Conservation (phyloP, 495 filamentous ascomycete genomes). For the Xanthoparmelia taractica region DNA sequence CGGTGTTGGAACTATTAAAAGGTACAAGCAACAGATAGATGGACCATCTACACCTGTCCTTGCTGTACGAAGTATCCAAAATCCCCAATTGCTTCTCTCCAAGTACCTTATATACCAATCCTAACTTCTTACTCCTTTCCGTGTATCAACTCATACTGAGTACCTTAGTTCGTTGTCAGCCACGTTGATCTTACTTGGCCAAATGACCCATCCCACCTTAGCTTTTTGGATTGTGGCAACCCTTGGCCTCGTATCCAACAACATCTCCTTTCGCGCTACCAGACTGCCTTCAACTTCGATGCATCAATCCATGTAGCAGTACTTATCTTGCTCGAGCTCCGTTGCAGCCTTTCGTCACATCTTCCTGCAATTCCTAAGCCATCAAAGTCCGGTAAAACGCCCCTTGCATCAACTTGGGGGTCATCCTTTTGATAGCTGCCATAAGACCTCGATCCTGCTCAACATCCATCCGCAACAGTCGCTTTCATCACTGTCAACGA, state of each 20-base stretch:
- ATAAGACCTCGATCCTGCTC: background rate
- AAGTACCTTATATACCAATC: background rate
- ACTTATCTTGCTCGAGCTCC: background rate
- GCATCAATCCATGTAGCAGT: background rate
- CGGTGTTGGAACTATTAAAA: too few relatives aligned
- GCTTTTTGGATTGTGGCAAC: background rate
- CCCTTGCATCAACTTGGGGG: slow-evolving; percentile 9
- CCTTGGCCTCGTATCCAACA: background rate
- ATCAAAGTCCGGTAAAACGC: background rate
- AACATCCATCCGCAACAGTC: slow-evolving; percentile 2
- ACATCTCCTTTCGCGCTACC: background rate
- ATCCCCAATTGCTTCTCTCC: too few relatives aligned
- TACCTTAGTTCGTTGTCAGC: background rate
- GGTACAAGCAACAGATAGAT: too few relatives aligned
- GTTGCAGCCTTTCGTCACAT: slow-evolving; percentile 4
- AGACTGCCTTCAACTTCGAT: background rate
- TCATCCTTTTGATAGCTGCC: background rate
- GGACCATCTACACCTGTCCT: too few relatives aligned
- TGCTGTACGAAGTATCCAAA: too few relatives aligned
- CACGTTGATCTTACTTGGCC: background rate
- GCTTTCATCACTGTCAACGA: background rate
- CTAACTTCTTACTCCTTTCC: background rate
- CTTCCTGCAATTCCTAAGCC: background rate
- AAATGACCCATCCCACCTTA: background rate
- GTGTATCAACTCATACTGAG: background rate